These are phyloP conservation scores for Naegleria gruberi DNA, from an alignment of 208 protist genomes.

Conservation along the genomic window DNA sequence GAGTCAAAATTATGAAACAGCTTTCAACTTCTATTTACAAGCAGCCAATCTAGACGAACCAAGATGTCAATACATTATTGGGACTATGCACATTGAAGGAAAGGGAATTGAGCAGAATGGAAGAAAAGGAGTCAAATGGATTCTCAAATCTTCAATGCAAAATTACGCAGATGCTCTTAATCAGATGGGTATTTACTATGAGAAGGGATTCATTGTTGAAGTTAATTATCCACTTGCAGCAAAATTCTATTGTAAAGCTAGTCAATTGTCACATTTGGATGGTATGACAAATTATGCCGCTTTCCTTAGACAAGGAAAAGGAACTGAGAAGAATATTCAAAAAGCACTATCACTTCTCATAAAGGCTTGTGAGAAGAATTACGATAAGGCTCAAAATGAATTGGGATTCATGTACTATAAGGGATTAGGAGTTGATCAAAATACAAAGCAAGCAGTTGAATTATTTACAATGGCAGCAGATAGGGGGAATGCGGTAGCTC, in stretches of 20 bases:
- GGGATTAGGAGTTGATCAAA: not conserved
- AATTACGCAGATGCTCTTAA: not conserved
- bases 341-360: not conserved
- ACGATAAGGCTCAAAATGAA: not conserved
- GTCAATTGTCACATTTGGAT: not conserved
- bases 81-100: not conserved
- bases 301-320: not conserved
- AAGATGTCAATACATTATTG: not conserved
- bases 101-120: not conserved
- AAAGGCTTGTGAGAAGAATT: not conserved
- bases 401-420: conserved; percentile 16
- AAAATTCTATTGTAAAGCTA: not conserved
- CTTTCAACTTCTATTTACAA: not conserved
- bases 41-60: not conserved
- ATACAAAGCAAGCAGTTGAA: not conserved
- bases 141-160: not conserved
- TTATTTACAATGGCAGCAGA: not conserved
- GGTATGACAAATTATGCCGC: conserved; percentile 4
- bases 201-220: not conserved
- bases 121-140: not conserved
- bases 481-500: not conserved
- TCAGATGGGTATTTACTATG: conserved; percentile 9
- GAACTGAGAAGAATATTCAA: not conserved
- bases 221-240: not conserved
- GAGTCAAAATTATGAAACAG: not conserved